Base-by-base conservation (phyloP, 2,329 filamentous ascomycete species). In the Claviceps pazoutovae region DNA sequence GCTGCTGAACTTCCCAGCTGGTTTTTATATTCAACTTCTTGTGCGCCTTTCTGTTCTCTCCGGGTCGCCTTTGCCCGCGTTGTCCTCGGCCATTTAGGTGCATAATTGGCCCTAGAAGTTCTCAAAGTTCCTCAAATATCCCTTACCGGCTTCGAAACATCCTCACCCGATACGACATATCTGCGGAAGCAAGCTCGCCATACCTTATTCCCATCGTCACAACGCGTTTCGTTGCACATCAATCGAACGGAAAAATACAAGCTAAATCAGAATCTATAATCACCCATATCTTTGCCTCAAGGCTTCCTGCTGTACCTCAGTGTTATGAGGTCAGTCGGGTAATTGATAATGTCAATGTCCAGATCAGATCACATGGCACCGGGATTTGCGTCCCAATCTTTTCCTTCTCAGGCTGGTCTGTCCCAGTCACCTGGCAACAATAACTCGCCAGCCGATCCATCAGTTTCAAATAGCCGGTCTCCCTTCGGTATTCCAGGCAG, bases 271-370 rank as follows among this genome's bases (percentile, higher is more conserved):
- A 39, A 48, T 43, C 39, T 46, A 48, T 50, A 41, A 49, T 38
- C 45, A 44, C 21, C 19, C 39, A 21, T 34, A 48, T 36, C n/a
- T 19, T 37, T 34, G 30, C 46, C 26, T 4, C 14, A 37, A 23
- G 30, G 43, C 39, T 39, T 30, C 38, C 37, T 46, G 38, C 41
- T 50, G 50, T 45, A 42, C 44, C 50, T 52, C 50, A 48, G 46
- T 52, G 53, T 54, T 50, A 54, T 53, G 51, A 53, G 53, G 51
- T 52, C 50, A 49, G 50, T 48, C 69, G 71, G 64, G 72, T 87
- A 89, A 89, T 89, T 75, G 79, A 89, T 91, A 89, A 95, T 95
- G 89, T 86, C 87, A 76, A 87, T 80, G 72, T 77, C 84, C 69
- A 84, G 88, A 79, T 81, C 87, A 64, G 88, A 95, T 68, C 86